Conservation (phyloP, 805 yeast species). For the Cyberlindnera amylophila region DNA sequence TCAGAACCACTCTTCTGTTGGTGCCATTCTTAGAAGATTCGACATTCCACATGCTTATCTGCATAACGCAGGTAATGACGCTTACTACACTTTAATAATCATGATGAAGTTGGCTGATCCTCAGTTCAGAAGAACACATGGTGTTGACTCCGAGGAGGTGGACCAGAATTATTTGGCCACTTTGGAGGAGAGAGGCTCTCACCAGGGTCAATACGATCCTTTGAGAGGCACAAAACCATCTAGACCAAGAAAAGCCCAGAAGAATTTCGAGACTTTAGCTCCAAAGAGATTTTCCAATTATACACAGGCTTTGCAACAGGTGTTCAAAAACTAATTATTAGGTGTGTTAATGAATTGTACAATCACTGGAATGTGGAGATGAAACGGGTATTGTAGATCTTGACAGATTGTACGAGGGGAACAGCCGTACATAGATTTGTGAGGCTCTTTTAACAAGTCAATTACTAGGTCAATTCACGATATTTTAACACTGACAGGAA, state of each 20-base stretch:
- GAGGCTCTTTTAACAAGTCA: too few species aligned
- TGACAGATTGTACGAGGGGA: too few species aligned
- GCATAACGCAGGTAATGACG: slow-evolving; percentile 73
- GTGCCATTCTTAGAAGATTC: slow-evolving; percentile 41
- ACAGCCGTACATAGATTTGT: too few species aligned
- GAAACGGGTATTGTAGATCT: too few species aligned
- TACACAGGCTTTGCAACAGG: not conserved
- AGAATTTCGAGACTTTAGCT: slow-evolving; percentile 1
- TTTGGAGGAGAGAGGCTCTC: not conserved
- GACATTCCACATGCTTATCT: slow-evolving; percentile 54
- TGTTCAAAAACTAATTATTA: not conserved
- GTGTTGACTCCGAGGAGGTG: not conserved
- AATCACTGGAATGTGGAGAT: too few species aligned
- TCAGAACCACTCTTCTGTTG: slow-evolving; percentile 36
- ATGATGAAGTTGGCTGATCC: slow-evolving; percentile 51
- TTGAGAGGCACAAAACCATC: slow-evolving; percentile 2
- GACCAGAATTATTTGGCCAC: not conserved
- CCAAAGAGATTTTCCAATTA: not conserved
- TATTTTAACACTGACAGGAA: too few species aligned
- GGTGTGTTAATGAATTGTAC: too few species aligned
- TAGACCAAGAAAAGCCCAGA: slow-evolving; percentile 3
- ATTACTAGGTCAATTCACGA: too few species aligned
- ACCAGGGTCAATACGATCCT: not conserved
- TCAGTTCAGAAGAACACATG: slow-evolving; percentile 23
- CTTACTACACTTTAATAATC: slow-evolving; percentile 55